phyloP scores from a whole-genome alignment of 2,329 filamentous ascomycete genomes.

The Escovopsis sp. region DNA sequence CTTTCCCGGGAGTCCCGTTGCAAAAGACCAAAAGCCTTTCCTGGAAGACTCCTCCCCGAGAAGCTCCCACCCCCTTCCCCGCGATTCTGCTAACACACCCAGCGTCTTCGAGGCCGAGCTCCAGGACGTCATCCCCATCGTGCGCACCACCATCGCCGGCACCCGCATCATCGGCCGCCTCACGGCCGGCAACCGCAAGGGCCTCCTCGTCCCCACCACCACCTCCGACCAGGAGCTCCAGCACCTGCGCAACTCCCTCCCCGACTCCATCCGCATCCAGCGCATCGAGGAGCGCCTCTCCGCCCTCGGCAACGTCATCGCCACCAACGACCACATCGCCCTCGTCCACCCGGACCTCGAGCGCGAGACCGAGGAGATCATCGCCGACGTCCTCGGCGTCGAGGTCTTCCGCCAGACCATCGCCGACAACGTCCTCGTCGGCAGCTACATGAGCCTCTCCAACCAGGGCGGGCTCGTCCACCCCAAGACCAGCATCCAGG shows the following conservation, averaged over 20 bases:
- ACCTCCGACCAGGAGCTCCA: constrained; percentile 97
- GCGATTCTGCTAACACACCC: neutral
- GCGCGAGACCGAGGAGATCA: constrained; percentile 96
- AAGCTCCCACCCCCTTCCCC: neutral
- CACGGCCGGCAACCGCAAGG: constrained; percentile 92
- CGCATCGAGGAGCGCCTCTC: constrained; percentile 94
- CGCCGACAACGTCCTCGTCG: constrained; percentile 90
- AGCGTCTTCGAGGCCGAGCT: constrained; percentile 96
- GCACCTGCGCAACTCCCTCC: constrained; percentile 88
- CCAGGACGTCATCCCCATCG: constrained; percentile 93
- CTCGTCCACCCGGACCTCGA: constrained; percentile 93
- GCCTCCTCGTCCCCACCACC: constrained; percentile 85
- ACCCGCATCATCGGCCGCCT: constrained; percentile 91
- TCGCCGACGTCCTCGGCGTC: constrained; percentile 81
- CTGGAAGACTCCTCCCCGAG: neutral
- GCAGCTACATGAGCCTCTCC: constrained; percentile 88
- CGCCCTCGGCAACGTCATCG: constrained; percentile 93
- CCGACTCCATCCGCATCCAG: constrained; percentile 84
- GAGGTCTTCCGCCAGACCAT: constrained; percentile 91
- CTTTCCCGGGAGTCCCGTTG: no score
- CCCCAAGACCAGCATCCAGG: constrained; percentile 90
- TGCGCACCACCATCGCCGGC: constrained; percentile 89
- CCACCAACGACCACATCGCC: constrained; percentile 90
- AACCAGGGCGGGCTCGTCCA: constrained; percentile 96
- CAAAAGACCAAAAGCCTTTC: no score